Conservation (phyloP, 2,329 filamentous ascomycete genomes). For the Uncinocarpus reesii region DNA sequence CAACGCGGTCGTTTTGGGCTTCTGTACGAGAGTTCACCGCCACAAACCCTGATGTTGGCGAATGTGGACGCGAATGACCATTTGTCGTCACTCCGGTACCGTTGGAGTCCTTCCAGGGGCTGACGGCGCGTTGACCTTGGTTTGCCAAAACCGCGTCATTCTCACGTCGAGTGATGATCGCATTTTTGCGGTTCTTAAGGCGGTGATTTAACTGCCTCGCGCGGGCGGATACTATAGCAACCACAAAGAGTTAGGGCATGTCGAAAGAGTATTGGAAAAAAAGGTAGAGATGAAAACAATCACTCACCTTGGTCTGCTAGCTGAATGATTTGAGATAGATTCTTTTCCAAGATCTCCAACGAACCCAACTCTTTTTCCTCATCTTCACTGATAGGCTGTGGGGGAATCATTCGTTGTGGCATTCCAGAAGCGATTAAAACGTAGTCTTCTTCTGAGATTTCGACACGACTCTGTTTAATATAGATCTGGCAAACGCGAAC, state of each 20-base stretch:
- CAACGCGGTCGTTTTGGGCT: slow-evolving; percentile 29
- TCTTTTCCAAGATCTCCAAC: slow-evolving; percentile 71
- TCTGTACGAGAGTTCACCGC: slow-evolving; percentile 48
- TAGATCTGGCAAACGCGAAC: slow-evolving; percentile 68
- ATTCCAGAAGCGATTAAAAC: slow-evolving; percentile 72
- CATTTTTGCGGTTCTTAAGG: slow-evolving; percentile 61
- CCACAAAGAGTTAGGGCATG: slow-evolving; percentile 12
- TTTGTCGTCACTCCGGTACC: slow-evolving; percentile 22
- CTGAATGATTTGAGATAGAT: slow-evolving; percentile 65
- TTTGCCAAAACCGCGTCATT: slow-evolving; percentile 28
- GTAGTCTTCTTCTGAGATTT: slow-evolving; percentile 83
- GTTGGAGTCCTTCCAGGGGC: slow-evolving; percentile 32
- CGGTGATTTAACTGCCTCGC: slow-evolving; percentile 73
- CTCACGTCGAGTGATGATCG: slow-evolving; percentile 57
- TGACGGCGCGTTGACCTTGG: slow-evolving; percentile 27
- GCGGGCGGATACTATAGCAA: slow-evolving; percentile 50
- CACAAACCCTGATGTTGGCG: slow-evolving; percentile 45
- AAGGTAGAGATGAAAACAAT: slow-evolving; percentile 2
- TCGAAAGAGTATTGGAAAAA: slow-evolving; percentile 3
- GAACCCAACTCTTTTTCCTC: slow-evolving; percentile 77
- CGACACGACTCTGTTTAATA: slow-evolving; percentile 68
- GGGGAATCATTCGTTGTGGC: slow-evolving; percentile 69
- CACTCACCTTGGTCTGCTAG: slow-evolving; percentile 62
- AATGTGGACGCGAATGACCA: slow-evolving; percentile 29
- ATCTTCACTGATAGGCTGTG: slow-evolving; percentile 72